Base-by-base conservation (phyloP, 2,329 filamentous ascomycete species). In the Tolypocladium endophyticum region DNA sequence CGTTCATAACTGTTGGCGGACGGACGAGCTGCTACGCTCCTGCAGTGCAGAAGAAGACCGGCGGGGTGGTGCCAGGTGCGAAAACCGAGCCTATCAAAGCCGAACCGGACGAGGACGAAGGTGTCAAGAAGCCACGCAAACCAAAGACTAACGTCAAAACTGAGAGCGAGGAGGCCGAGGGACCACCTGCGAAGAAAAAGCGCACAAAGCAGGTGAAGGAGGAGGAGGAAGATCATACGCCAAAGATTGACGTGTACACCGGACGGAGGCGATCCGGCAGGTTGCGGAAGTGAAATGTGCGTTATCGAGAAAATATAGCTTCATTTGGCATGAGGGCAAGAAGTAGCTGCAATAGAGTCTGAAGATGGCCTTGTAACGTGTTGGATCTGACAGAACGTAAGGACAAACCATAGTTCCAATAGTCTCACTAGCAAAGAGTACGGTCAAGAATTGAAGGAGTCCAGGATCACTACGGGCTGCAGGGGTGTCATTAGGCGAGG, bases 11-110 rank as follows among this genome's bases (percentile, higher is more conserved):
- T 0, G 93, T 97, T 0, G 93, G 93, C 0, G 92, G 93, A 2
- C 80, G 94, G 54, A 97, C 94, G 4, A 96, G 90, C 68, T 96
- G 92, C 55, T 88, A 93, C 58, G 91, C 95, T 0, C 92, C 92
- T 0, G 85, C 80, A 16, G 76, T 94, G 35, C 94, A 97, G 76
- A 96, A 92, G 78, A 96, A 96, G 78, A 82, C 73, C 0, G 81
- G 80, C 0, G 69, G 70, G 4, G 71, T 78, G 5, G 71, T 70
- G 4, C 63, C 73, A 0, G 74, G 73, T 0, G 73, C 76, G 36
- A 81, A 82, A 63, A 74, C 77, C 54, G 74, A 79, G 60, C 67
- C 71, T 0, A 55, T 72, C 3, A 71, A 74, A 47, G 70, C 71
- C 6, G 69, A 68, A 16, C 59, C 59, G 43, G 2, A 53, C 20